Percentiles rank a stretch among this genome's conserved stretches.
Conservation (phyloP, 1,284 basidiomycete genomes). For the Leccinum proximum region DNA sequence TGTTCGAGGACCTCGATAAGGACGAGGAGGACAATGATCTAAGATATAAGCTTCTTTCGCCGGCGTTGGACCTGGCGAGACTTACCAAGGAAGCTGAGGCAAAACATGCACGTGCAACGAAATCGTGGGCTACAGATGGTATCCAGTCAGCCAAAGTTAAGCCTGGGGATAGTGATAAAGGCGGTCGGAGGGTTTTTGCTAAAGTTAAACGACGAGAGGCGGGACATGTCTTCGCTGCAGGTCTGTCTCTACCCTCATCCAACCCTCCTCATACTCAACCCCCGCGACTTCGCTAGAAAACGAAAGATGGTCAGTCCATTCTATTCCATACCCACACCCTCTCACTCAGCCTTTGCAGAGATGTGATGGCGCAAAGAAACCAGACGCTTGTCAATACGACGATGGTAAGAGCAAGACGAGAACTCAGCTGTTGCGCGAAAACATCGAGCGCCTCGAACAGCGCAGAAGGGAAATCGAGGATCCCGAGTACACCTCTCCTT, state of each 20-base stretch:
- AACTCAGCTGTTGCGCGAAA: constrained; percentile 57
- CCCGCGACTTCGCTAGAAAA: constrained; percentile 43
- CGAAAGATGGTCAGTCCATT: constrained; percentile 68
- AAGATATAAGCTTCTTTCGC: constrained; percentile 36
- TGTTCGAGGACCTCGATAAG: constrained; percentile 58
- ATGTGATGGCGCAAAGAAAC: constrained; percentile 57
- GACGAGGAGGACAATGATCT: constrained; percentile 36
- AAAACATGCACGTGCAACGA: constrained; percentile 36
- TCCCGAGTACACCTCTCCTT: constrained; percentile 51
- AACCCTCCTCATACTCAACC: constrained; percentile 13
- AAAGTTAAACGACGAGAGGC: constrained; percentile 68
- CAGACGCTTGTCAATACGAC: constrained; percentile 57
- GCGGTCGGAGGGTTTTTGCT: constrained; percentile 49
- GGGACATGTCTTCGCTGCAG: constrained; percentile 30
- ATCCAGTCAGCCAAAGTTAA: constrained; percentile 29
- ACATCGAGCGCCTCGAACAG: constrained; percentile 53
- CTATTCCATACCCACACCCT: neutral
- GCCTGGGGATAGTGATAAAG: constrained; percentile 35
- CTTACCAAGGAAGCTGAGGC: constrained; percentile 53
- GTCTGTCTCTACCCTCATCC: neutral
- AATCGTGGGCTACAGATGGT: constrained; percentile 30
- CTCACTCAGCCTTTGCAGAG: constrained; percentile 34
- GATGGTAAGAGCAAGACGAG: constrained; percentile 65
- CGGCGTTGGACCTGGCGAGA: constrained; percentile 43
- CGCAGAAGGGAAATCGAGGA: constrained; percentile 58